Evolutionary conservation across 257 asterid genomes (phyloP).

Genomic region (Nicotiana tabacum): DNA sequence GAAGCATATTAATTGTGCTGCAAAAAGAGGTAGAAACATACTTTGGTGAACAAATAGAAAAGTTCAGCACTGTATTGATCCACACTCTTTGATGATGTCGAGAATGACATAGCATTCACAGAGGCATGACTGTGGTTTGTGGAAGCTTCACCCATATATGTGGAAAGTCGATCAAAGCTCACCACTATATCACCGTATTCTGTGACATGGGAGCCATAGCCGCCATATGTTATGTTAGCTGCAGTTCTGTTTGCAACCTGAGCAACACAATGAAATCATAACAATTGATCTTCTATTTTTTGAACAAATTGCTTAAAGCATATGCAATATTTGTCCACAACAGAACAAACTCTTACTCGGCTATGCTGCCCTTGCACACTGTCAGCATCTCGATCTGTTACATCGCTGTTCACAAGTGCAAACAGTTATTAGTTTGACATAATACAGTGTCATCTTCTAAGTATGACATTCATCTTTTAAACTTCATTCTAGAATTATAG

Average conservation of each 20-base stretch:
- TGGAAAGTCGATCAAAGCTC: neutral
- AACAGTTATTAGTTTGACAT: neutral
- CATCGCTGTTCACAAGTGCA: neutral
- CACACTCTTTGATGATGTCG: slow-evolving; percentile 42
- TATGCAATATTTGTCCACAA: neutral
- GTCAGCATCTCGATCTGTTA: neutral
- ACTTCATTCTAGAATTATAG: neutral
- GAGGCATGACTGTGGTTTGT: slow-evolving; percentile 4
- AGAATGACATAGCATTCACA: slow-evolving; percentile 43
- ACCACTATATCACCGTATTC: neutral
- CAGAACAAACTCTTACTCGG: neutral
- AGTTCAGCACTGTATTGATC: slow-evolving; percentile 87
- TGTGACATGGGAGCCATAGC: neutral
- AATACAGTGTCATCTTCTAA: neutral
- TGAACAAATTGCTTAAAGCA: neutral
- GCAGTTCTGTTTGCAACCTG: slow-evolving; percentile 7
- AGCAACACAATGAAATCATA: slow-evolving; percentile 36
- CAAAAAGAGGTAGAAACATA: slow-evolving; percentile 1
- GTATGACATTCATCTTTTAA: neutral
- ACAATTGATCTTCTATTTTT: slow-evolving; percentile 36
- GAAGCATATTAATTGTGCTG: neutral
- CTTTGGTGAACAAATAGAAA: slow-evolving; percentile 85
- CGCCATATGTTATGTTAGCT: neutral
- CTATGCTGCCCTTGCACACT: neutral
- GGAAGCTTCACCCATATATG: neutral